These are phyloP conservation scores for Zanthoxylum bungeanum DNA, from an alignment of 345 rosid genomes.

Conservation along the genomic window DNA sequence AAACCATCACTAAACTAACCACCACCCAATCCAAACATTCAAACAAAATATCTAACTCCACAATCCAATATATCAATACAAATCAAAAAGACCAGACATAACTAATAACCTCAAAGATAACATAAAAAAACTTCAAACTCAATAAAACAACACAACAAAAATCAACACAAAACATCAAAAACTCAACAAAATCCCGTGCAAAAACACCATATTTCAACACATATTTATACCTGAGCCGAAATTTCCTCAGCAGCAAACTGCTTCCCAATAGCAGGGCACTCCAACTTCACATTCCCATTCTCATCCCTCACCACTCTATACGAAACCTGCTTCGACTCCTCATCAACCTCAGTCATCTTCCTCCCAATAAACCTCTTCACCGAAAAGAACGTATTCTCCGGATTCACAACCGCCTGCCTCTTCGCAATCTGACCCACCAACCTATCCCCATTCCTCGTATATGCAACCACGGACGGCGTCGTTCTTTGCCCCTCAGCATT, in stretches of 20 bases:
- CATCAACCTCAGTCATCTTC: too few species aligned
- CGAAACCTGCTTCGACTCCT: too few species aligned
- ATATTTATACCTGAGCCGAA: constrained; percentile 78
- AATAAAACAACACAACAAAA: too few species aligned
- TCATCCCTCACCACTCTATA: too few species aligned
- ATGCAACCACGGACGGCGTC: constrained; percentile 97
- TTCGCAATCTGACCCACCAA: constrained; percentile 97
- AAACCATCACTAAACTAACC: neutral
- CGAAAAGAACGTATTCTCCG: constrained; percentile 94
- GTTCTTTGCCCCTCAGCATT: constrained; percentile 98
- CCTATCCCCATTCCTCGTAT: constrained; percentile 76
- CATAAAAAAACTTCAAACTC: too few species aligned
- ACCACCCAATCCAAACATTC: neutral
- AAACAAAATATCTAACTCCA: neutral
- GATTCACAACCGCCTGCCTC: constrained; percentile 93
- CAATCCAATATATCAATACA: neutral
- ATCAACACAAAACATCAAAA: neutral
- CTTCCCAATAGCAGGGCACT: too few species aligned
- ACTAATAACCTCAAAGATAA: too few species aligned
- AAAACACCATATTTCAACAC: neutral
- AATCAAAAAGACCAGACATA: too few species aligned
- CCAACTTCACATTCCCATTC: too few species aligned
- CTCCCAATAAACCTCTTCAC: too few species aligned
- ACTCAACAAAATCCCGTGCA: neutral
- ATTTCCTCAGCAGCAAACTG: too few species aligned